phyloP scores from a whole-genome alignment of 2,329 filamentous ascomycete genomes.

The Colletotrichum abscissum region DNA sequence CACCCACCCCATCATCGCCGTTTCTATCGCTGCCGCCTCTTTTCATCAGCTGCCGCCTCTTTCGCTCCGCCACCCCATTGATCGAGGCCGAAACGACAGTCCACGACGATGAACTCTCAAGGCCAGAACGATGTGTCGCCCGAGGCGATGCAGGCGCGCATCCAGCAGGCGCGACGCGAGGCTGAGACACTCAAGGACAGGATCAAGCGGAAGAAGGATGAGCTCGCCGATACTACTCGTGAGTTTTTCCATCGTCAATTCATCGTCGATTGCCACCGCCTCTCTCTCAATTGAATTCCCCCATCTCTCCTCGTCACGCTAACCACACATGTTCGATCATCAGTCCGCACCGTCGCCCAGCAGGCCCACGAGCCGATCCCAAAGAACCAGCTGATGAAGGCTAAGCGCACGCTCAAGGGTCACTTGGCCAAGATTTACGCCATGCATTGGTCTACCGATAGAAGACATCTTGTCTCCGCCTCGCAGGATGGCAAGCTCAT shows the following conservation, averaged over 20 bases:
- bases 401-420: constrained; percentile 95
- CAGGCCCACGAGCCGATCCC: constrained; percentile 93
- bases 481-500: constrained; percentile 99
- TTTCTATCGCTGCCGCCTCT: neutral
- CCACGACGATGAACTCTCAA: constrained; percentile 65
- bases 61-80: constrained; percentile 31
- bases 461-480: constrained; percentile 95
- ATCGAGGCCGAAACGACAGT: constrained; percentile 15
- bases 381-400: constrained; percentile 94
- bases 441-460: constrained; percentile 99
- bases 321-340: constrained; percentile 29
- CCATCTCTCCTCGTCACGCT: constrained; percentile 34
- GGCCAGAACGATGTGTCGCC: constrained; percentile 73
- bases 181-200: constrained; percentile 97
- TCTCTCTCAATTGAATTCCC: constrained; percentile 11
- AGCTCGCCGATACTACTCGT: constrained; percentile 97
- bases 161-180: constrained; percentile 93
- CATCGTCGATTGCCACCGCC: constrained; percentile 29
- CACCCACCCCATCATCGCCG: constrained; percentile 14
- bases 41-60: constrained; percentile 1
- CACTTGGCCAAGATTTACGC: constrained; percentile 99
- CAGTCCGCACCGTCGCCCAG: constrained; percentile 92
- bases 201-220: constrained; percentile 99
- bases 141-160: constrained; percentile 91
- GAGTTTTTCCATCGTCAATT: constrained; percentile 58